Evolutionary conservation across 345 rosid genomes (phyloP).

Genomic region (Erucastrum elatum): DNA sequence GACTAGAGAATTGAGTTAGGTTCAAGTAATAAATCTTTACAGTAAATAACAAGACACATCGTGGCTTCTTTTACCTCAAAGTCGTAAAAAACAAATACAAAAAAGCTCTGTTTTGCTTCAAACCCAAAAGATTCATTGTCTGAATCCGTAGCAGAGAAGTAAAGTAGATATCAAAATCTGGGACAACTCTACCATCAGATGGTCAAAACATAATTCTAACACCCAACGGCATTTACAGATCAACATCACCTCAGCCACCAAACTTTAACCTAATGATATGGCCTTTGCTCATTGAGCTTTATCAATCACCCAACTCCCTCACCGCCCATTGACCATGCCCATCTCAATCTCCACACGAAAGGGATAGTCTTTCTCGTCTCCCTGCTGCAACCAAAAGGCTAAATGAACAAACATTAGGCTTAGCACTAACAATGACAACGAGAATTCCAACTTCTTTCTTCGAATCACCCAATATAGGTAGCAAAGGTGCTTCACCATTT

Average conservation of each 20-base stretch:
- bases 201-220: slow-evolving; percentile 28
- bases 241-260: slow-evolving; percentile 33
- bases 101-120: slow-evolving; percentile 12
- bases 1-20: slow-evolving; percentile 8
- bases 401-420: not conserved
- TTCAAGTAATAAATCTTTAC: slow-evolving; percentile 17
- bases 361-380: slow-evolving; percentile 21
- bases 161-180: slow-evolving; percentile 29
- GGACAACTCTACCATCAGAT: slow-evolving; percentile 22
- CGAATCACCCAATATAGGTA: not conserved
- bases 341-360: slow-evolving; percentile 8
- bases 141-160: slow-evolving; percentile 35
- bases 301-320: slow-evolving; percentile 14
- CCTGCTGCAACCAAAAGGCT: slow-evolving; percentile 7
- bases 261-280: slow-evolving; percentile 35
- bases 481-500: not conserved
- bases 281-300: slow-evolving; percentile 20
- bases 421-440: slow-evolving; percentile 3
- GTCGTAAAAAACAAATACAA: not conserved
- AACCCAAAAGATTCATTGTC: slow-evolving; percentile 19
- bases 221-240: slow-evolving; percentile 24
- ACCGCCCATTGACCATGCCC: slow-evolving; percentile 21
- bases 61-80: slow-evolving; percentile 5
- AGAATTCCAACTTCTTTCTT: slow-evolving; percentile 11
- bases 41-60: slow-evolving; percentile 19